Evolutionary conservation across 1,139 yeast species (phyloP).

Genomic region (Zhuliangozyma parablackwelliae): DNA sequence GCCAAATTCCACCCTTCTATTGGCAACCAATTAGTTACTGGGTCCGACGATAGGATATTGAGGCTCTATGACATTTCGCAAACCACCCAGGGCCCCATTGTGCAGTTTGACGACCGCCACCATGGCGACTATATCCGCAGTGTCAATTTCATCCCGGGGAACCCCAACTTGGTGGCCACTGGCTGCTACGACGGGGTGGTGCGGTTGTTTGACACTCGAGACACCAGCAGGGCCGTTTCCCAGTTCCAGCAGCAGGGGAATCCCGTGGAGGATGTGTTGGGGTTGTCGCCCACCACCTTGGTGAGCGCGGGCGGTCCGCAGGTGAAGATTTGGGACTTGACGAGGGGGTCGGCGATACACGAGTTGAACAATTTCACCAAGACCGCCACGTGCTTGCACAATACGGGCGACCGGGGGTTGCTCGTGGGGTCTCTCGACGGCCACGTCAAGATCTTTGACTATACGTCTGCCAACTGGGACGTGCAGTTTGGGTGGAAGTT

Average conservation of each 20-base stretch:
- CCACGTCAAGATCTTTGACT: conserved; percentile 91
- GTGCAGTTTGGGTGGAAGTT: conserved; percentile 97
- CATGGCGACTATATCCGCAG: conserved; percentile 89
- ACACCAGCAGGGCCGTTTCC: conserved; percentile 22
- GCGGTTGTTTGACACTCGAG: conserved; percentile 82
- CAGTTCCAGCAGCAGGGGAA: conserved; percentile 31
- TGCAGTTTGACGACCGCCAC: conserved; percentile 55
- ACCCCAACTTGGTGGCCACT: conserved; percentile 73
- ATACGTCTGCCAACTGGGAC: conserved; percentile 68
- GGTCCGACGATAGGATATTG: conserved; percentile 86
- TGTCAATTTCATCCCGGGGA: conserved; percentile 71
- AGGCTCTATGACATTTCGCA: conserved; percentile 87
- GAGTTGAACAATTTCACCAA: conserved; percentile 82
- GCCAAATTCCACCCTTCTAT: conserved; percentile 84
- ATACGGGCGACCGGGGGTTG: conserved; percentile 68
- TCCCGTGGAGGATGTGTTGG: conserved; percentile 86
- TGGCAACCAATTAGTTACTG: conserved; percentile 72
- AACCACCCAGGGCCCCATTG: conserved; percentile 57
- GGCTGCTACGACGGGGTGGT: conserved; percentile 92
- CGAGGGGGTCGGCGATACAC: conserved; percentile 63
- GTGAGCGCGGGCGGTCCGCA: conserved; percentile 85
- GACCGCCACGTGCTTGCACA: conserved; percentile 80
- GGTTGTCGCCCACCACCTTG: conserved; percentile 73
- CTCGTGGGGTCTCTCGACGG: conserved; percentile 95
- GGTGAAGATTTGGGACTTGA: conserved; percentile 88